Conservation (phyloP, 495 filamentous ascomycete genomes). For the Collariella sp. region DNA sequence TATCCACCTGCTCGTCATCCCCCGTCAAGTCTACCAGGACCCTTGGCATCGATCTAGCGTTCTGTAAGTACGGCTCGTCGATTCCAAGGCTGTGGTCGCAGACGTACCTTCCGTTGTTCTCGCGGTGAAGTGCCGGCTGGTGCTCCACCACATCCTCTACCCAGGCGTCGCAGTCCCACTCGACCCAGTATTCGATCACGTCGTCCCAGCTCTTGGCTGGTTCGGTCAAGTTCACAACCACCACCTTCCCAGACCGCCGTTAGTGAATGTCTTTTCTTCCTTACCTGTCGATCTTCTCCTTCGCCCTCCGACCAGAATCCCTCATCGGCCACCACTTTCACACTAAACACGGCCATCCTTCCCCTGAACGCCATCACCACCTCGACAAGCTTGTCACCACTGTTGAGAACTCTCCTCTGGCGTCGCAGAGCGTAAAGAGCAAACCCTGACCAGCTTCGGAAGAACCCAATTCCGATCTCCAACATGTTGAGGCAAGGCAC, state of each 20-base stretch:
- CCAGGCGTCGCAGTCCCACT: constrained; percentile 13
- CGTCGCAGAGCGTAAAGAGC: no score
- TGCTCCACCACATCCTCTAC: constrained; percentile 9
- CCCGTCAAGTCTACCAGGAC: constrained; percentile 7
- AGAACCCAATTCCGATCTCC: neutral
- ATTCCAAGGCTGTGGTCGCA: neutral
- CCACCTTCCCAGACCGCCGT: constrained; percentile 10
- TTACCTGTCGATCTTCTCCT: neutral
- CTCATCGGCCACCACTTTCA: no score
- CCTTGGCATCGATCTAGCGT: constrained; percentile 3
- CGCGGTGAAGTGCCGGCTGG: constrained; percentile 6
- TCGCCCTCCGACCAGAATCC: neutral
- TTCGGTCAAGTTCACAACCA: constrained; percentile 12
- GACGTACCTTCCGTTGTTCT: neutral
- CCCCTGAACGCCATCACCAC: neutral
- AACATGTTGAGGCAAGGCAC: neutral
- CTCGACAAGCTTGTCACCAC: no score
- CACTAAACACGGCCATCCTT: neutral
- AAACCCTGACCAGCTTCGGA: neutral
- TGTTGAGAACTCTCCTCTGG: no score
- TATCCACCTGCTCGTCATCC: constrained; percentile 4
- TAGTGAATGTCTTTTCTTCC: neutral
- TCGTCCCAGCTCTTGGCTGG: constrained; percentile 6
- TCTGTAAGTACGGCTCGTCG: neutral
- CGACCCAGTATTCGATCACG: constrained; percentile 12